Evolutionary conservation across 441 rosid species (phyloP).

Genomic region (Erodium moschatum): DNA sequence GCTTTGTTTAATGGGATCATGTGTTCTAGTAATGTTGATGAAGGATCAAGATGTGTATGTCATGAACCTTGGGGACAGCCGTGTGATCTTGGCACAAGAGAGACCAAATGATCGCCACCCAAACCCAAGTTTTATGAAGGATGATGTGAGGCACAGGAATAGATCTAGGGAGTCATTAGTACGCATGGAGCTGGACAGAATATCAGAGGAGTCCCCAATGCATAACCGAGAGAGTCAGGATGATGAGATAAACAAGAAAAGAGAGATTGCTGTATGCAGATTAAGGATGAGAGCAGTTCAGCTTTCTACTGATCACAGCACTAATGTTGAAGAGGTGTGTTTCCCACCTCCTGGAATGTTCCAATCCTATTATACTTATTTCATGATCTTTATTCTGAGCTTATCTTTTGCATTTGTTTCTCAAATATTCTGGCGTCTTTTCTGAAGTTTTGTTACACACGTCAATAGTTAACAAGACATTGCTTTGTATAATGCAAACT

Average conservation of each 20-base stretch:
- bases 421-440: neutral
- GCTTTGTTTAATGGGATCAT: constrained; percentile 92
- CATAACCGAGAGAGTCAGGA: constrained; percentile 64
- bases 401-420: neutral
- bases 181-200: constrained; percentile 87
- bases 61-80: constrained; percentile 92
- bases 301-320: constrained; percentile 89
- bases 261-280: constrained; percentile 75
- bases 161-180: constrained; percentile 75
- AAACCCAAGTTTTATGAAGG: constrained; percentile 47
- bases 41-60: constrained; percentile 93
- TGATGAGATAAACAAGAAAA: constrained; percentile 63
- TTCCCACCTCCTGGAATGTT: constrained; percentile 20
- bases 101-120: constrained; percentile 69
- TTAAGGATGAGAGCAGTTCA: constrained; percentile 92
- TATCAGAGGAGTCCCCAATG: constrained; percentile 93
- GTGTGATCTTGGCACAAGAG: constrained; percentile 82
- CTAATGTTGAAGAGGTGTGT: constrained; percentile 69
- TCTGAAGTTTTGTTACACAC: neutral
- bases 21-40: constrained; percentile 90
- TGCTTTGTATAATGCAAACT: neutral
- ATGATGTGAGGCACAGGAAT: constrained; percentile 56
- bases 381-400: neutral
- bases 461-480: neutral
- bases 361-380: constrained; percentile 13